phyloP scores from a whole-genome alignment of 2,329 filamentous ascomycete genomes.

The Ascochyta rabiei region DNA sequence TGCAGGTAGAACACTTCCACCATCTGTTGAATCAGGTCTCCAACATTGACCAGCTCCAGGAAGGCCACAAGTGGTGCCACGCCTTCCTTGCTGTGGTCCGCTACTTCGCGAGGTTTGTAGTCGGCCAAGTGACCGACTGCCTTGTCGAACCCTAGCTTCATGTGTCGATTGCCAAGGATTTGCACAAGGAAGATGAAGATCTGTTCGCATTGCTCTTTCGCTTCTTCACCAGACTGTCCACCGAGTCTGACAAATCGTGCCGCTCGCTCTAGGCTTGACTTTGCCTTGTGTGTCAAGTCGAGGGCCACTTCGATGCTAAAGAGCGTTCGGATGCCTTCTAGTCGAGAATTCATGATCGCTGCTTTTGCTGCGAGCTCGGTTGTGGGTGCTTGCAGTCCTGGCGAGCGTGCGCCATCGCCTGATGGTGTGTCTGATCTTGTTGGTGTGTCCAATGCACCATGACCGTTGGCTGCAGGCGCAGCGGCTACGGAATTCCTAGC shows the following conservation, averaged over 20 bases:
- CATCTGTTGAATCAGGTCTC: slow-evolving; percentile 98
- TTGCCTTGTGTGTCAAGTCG: slow-evolving; percentile 85
- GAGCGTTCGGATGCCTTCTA: slow-evolving; percentile 92
- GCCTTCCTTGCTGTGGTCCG: slow-evolving; percentile 70
- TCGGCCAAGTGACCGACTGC: slow-evolving; percentile 88
- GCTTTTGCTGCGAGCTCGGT: slow-evolving; percentile 95
- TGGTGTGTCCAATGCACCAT: slow-evolving; percentile 33
- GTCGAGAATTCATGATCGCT: slow-evolving; percentile 92
- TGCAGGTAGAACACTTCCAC: slow-evolving; percentile 98
- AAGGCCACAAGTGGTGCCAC: slow-evolving; percentile 95
- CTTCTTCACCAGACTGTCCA: slow-evolving; percentile 79
- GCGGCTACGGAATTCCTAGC: slow-evolving; percentile 46
- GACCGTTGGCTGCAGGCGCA: slow-evolving; percentile 32
- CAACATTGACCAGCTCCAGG: slow-evolving; percentile 95
- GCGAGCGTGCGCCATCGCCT: slow-evolving; percentile 45
- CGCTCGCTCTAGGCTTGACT: slow-evolving; percentile 83
- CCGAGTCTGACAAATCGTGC: slow-evolving; percentile 82
- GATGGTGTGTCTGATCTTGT: slow-evolving; percentile 49
- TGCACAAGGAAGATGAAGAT: slow-evolving; percentile 87
- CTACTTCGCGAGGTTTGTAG: slow-evolving; percentile 87
- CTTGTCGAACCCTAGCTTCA: slow-evolving; percentile 91
- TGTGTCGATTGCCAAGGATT: slow-evolving; percentile 82
- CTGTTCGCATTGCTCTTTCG: slow-evolving; percentile 83
- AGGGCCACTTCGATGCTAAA: slow-evolving; percentile 97
- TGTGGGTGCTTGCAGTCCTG: slow-evolving; percentile 71